Conservation (phyloP, 495 filamentous ascomycete species). For the Filosporella fistucella region DNA sequence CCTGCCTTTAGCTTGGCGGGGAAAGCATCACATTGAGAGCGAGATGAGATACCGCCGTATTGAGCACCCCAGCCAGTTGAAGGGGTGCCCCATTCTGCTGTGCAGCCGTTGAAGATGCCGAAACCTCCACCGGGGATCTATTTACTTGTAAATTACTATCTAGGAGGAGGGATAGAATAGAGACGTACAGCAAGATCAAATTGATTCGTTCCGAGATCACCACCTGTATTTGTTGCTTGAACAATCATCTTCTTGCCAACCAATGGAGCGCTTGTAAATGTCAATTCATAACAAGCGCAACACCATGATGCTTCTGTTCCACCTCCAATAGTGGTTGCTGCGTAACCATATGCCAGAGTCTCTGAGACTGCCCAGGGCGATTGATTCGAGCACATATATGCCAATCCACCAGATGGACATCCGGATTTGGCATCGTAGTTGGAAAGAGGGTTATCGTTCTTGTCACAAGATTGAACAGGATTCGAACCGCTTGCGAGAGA, state of each 20-base stretch:
- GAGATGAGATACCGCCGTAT: constrained; percentile 52
- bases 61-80: constrained; percentile 52
- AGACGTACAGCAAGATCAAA: constrained; percentile 29
- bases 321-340: not conserved
- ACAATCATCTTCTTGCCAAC: constrained; percentile 57
- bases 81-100: constrained; percentile 54
- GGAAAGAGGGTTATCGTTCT: not conserved
- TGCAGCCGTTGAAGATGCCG: constrained; percentile 56
- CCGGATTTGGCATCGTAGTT: not conserved
- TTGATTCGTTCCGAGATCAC: constrained; percentile 31
- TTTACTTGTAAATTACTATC: not conserved
- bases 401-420: constrained; percentile 23
- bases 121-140: constrained; percentile 63
- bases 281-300: constrained; percentile 27
- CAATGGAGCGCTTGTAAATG: constrained; percentile 53
- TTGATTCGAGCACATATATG: constrained; percentile 1
- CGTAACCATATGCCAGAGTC: not conserved
- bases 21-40: constrained; percentile 49
- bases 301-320: constrained; percentile 5
- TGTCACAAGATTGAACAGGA: constrained; percentile 29
- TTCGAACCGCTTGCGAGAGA: constrained; percentile 31
- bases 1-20: constrained; percentile 51
- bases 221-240: constrained; percentile 53
- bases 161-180: not conserved
- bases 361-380: constrained; percentile 1